A percentile compares a stretch with the other conserved stretches of the same genome.
phyloP scores from a whole-genome alignment of 768 basidiomycete genomes.

The Amanita muscaria region DNA sequence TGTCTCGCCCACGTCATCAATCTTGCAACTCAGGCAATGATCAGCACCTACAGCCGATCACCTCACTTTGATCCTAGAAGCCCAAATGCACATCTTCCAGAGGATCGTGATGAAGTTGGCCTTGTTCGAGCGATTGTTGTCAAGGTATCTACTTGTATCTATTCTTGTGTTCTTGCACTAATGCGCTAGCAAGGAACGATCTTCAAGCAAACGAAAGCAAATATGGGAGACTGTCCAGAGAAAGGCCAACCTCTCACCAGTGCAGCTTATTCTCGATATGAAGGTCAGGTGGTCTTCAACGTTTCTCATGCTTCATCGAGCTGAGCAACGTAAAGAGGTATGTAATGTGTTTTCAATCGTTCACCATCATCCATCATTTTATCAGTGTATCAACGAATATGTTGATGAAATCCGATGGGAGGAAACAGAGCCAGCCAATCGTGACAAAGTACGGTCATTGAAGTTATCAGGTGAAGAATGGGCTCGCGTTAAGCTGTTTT shows the following conservation, averaged over 20 bases:
- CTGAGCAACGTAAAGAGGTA: neutral
- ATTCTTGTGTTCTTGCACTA: too few relatives aligned
- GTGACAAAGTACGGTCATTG: too few relatives aligned
- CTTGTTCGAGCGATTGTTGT: neutral
- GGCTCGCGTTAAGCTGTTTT: too few relatives aligned
- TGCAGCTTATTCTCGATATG: neutral
- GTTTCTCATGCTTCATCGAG: neutral
- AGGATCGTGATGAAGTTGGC: neutral
- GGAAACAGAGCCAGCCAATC: too few relatives aligned
- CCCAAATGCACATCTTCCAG: neutral
- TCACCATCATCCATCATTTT: conserved; percentile 13
- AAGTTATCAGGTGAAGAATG: too few relatives aligned
- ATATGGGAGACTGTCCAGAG: neutral
- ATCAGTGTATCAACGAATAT: conserved; percentile 17
- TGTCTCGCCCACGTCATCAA: conserved; percentile 1
- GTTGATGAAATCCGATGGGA: too few relatives aligned
- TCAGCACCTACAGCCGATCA: neutral
- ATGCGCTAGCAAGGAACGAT: too few relatives aligned
- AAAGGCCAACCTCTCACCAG: neutral
- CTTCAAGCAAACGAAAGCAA: too few relatives aligned
- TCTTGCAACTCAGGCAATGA: neutral
- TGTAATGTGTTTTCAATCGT: conserved; percentile 18
- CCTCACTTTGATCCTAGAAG: neutral
- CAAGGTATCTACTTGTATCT: neutral
- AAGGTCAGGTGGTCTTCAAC: neutral